These are phyloP conservation scores for Artomyces pyxidatus DNA, from an alignment of 768 basidiomycete species.

Conservation along the genomic window DNA sequence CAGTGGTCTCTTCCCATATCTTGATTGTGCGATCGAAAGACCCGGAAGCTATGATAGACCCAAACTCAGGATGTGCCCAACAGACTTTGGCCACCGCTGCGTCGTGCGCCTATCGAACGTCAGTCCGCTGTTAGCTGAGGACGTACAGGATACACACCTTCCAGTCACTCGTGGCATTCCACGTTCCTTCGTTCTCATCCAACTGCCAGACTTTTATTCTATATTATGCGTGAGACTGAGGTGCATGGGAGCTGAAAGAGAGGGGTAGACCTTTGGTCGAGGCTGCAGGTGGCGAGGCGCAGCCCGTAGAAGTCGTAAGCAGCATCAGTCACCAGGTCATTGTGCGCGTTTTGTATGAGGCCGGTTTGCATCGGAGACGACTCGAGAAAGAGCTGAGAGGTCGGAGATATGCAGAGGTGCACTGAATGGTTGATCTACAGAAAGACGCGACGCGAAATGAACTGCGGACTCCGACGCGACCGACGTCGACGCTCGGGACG, in stretches of 20 bases:
- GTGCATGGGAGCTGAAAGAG: background rate
- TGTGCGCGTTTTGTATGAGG: constrained; percentile 70
- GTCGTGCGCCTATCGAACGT: constrained; percentile 71
- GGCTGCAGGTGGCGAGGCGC: constrained; percentile 68
- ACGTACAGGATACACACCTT: constrained; percentile 45
- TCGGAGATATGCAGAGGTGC: too few species aligned
- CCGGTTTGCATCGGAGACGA: constrained; percentile 67
- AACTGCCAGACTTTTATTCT: constrained; percentile 85
- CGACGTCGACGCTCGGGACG: too few species aligned
- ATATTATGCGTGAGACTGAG: constrained; percentile 10
- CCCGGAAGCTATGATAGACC: constrained; percentile 75
- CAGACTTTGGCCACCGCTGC: constrained; percentile 76
- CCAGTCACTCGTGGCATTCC: constrained; percentile 86
- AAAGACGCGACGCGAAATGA: too few species aligned
- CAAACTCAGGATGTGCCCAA: constrained; percentile 94
- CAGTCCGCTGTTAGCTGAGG: background rate
- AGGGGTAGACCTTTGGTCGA: constrained; percentile 62
- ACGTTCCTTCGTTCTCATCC: constrained; percentile 63
- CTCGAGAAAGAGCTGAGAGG: too few species aligned
- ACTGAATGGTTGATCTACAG: too few species aligned
- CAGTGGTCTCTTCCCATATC: constrained; percentile 72
- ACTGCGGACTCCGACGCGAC: too few species aligned
- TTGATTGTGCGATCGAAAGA: constrained; percentile 91
- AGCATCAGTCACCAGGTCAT: constrained; percentile 77
- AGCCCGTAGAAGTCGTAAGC: constrained; percentile 89